Base-by-base conservation (phyloP, 1,284 basidiomycete species). In the Gymnopus androsaceus region DNA sequence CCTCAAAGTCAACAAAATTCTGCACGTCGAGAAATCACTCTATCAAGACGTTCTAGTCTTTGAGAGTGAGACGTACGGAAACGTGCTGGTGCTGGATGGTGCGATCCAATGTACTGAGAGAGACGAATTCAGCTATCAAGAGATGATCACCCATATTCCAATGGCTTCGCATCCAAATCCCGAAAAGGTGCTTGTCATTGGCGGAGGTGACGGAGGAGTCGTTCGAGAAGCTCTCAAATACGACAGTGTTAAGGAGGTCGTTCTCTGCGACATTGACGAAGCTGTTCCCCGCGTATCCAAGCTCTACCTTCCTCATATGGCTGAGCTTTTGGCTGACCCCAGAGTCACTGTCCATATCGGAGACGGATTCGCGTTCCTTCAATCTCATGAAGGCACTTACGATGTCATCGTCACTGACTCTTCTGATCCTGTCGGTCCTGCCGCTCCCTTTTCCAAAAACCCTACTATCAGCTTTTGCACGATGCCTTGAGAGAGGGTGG, bases 41-140 rank as follows among this genome's bases (percentile, higher is more conserved):
- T 99, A 87, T 79, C 91, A 98, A 79, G 95, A 99, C 66, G 95
- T 98, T 52, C 87, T 98, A 54, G 94, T 98, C 56, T 98, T 98
- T 68, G 88, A 95, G 74, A 95, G 92, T 0, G 92, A 91, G 75
- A 92, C 94, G 2, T 96, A 90, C 70, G 96, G 96, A 34, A 98
- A 98, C 68, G 95, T 99, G 48, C 85, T 99, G 60, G 90, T 97
- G 46, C 86, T 99, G 42, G 97, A 99, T 72, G 94, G 95, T 59
- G 94, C 92, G 60, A 93, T 99, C 64, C 96, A 99, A 73, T 94
- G 90, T 75, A 96, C 95, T 2, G 96, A 99, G 78, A 88, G 95
- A 52, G 96, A 98, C 72, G 96, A 99, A 75, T 99, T 98, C 74
- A 95, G 92, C n/a, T 98, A 98, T 76, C 97, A 99, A 73, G 96